Base-by-base conservation (phyloP, 2,329 filamentous ascomycete genomes). In the Thyridium curvatum region DNA sequence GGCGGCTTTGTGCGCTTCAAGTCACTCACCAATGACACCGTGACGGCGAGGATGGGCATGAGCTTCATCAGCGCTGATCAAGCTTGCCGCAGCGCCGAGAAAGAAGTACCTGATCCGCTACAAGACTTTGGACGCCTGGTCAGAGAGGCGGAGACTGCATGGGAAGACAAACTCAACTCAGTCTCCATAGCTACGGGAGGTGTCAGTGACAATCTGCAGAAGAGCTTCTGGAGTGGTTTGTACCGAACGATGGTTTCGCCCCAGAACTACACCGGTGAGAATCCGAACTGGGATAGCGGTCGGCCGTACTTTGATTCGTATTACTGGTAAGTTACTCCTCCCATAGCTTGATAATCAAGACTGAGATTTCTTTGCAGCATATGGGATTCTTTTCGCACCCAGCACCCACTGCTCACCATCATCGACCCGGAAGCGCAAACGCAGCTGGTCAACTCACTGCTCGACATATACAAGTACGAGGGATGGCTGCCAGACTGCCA, bases 401-500 rank as follows among this genome's bases (percentile, higher is more conserved):
- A 79, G 32, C 74, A 83, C 40, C 77, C 79, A 0, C 61, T 84
- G 3, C 62, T 85, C 10, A 83, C 77, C 0, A 65, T 86, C 16
- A 35, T 84, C 7, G 80, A 84, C 48, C 80, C 81, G 0, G 40
- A 60, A 4, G 72, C 72, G 8, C 75, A 82, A 50, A 69, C 73
- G 0, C 62, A 69, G 40, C 81, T 84, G 72, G 66, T 84, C 18
- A 69, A 77, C 32, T 79, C 74, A 41, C 60, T 85, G 15, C 64
- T 85, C 3, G 79, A 84, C 46, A 82, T 75, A 9, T 85, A 84
- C 49, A 62, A 66, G 36, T 69, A 82, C 51, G 72, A 80, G 51
- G 81, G 80, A 2, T 83, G 76, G 59, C 58, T 85, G 5, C 81
- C 81, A 0, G 81, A 85, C 54, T 84, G 79, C 49, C 72, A 79